Base-by-base conservation (phyloP, 805 yeast species). In the Saccharomycopsis sp. region DNA sequence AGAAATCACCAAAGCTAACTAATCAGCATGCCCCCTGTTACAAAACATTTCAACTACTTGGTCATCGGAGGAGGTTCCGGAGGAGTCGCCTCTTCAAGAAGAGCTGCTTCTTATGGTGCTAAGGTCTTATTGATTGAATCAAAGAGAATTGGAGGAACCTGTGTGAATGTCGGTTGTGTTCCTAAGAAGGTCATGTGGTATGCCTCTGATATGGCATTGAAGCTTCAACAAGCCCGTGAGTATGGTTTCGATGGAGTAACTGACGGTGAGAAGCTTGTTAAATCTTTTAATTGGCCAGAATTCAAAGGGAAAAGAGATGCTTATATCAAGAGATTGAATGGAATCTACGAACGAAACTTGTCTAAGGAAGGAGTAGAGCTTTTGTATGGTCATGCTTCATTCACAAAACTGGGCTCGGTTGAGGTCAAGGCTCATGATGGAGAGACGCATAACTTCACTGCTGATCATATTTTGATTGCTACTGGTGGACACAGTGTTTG, bases 21-120 rank as follows among this genome's bases (percentile, higher is more conserved):
- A n/a, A n/a, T 29, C 38, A 29, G 12, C 12, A 44, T 44, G 49
- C 49, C 49, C 3, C 84, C 86, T 29, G 66, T 77, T 52, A 62
- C 69, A 42, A 77, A 66, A 58, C 93, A 89, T 70, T 94, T 84
- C 78, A 91, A 94, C 68, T 93, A 89, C 70, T 76, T 94, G 55
- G 99, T 94, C 59, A 94, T 94, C 64, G 99, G 99, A 56, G 99
- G 99, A 59, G 99, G 99, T 14, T 90, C 97, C 42, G 99, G 98
- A 53, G 99, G 99, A 65, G 97, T 94, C 52, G 97, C 99, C n/a
- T 85, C 96, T 20, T 96, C 97, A 15, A 85, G 99, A 73, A 84
- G 98, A 67, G 98, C 99, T 12, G 97, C 98, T 42, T 80, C 83
- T 35, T 83, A 92, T 66, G 99, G 99, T 24, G 96, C 96, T 24